Conservation (phyloP, 345 rosid species). For the Acer campestre region DNA sequence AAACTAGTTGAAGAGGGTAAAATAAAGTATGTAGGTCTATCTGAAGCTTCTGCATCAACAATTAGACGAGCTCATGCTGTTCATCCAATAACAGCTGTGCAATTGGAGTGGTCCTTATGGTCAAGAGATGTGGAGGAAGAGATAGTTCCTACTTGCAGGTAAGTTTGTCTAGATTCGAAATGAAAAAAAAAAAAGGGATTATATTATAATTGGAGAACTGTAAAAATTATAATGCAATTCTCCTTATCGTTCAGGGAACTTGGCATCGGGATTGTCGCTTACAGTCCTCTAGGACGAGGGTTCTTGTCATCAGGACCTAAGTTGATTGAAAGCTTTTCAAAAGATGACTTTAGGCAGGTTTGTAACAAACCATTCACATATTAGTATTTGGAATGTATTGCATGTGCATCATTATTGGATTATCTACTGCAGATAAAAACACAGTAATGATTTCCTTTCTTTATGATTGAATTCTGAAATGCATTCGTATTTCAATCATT, state of each 20-base stretch:
- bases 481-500: neutral
- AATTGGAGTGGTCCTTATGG: conserved; percentile 86
- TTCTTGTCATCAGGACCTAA: conserved; percentile 68
- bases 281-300: conserved; percentile 72
- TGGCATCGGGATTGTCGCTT: conserved; percentile 75
- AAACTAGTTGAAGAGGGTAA: conserved; percentile 78
- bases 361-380: neutral
- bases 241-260: conserved; percentile 49
- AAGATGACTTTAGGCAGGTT: conserved; percentile 54
- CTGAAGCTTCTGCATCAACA: conserved; percentile 81
- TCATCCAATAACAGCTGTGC: conserved; percentile 73
- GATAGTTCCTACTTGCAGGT: conserved; percentile 35
- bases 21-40: conserved; percentile 66
- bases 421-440: neutral
- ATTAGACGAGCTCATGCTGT: conserved; percentile 81
- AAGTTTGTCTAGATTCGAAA: conserved; percentile 6
- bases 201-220: neutral
- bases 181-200: neutral
- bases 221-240: neutral
- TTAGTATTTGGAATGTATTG: neutral
- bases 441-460: neutral
- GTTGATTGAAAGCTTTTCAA: conserved; percentile 37
- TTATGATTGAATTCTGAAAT: neutral
- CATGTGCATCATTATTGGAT: neutral
- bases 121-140: conserved; percentile 76